These are phyloP conservation scores for Podospora bellae-mahoneyi DNA, from an alignment of 495 filamentous ascomycete genomes.

Conservation along the genomic window DNA sequence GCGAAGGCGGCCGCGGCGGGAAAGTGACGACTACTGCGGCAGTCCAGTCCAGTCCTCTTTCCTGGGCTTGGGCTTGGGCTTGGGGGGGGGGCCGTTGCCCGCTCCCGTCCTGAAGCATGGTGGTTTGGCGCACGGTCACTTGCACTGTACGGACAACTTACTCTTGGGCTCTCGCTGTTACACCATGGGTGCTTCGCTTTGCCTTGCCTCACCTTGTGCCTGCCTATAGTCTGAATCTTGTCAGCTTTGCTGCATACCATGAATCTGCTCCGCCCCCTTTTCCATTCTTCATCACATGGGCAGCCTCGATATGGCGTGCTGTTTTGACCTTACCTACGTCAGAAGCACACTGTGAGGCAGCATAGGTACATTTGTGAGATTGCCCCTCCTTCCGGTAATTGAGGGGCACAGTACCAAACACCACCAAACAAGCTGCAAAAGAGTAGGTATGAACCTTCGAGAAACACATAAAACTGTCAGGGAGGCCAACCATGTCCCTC, in stretches of 20 bases:
- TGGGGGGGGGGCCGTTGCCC: neutral
- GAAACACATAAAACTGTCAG: neutral
- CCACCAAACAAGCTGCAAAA: neutral
- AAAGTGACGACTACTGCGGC: slow-evolving; percentile 12
- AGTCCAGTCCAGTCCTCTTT: neutral
- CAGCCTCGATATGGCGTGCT: neutral
- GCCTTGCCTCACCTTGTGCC: neutral
- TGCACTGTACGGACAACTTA: neutral
- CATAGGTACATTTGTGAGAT: neutral
- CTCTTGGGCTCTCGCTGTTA: neutral
- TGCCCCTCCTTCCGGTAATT: neutral
- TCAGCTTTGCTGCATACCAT: neutral
- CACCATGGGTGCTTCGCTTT: neutral
- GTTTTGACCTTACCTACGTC: neutral
- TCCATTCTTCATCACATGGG: neutral
- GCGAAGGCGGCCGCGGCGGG: slow-evolving; percentile 8
- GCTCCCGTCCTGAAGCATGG: neutral
- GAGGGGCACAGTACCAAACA: neutral
- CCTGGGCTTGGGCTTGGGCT: neutral
- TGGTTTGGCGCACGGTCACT: neutral
- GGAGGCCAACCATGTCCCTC: neutral
- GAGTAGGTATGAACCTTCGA: neutral
- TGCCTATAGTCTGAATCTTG: neutral
- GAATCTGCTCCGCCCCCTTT: neutral
- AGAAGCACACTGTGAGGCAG: neutral